Evolutionary conservation across 192 early-diverging fungal species (phyloP).

Genomic region (Linnemannia hyalina): DNA sequence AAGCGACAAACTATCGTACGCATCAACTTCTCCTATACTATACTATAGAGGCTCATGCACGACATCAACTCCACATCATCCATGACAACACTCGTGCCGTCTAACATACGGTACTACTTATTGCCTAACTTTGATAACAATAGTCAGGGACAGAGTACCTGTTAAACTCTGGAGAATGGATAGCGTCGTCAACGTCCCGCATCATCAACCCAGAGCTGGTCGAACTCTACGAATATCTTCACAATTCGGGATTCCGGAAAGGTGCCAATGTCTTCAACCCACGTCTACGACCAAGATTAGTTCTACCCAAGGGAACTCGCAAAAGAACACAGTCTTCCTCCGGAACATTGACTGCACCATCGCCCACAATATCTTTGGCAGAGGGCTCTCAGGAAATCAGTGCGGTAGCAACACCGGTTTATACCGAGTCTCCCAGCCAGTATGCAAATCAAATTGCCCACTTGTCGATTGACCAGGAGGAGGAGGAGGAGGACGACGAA

Average conservation of each 20-base stretch:
- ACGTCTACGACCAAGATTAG: background rate
- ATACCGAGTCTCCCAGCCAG: background rate
- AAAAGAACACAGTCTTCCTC: conserved; percentile 19
- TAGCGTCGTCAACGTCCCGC: conserved; percentile 32
- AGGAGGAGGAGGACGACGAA: background rate
- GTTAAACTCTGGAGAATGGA: conserved; percentile 33
- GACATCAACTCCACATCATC: background rate
- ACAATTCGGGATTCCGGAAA: conserved; percentile 36
- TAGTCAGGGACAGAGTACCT: conserved; percentile 48
- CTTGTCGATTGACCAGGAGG: background rate
- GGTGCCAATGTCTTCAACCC: conserved; percentile 15
- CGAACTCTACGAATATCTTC: conserved; percentile 52
- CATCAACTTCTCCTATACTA: background rate
- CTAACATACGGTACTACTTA: background rate
- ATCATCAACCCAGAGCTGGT: conserved; percentile 44
- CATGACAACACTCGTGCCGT: background rate
- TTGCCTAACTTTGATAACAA: background rate
- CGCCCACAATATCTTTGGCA: background rate
- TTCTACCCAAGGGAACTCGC: conserved; percentile 3
- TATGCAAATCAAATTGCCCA: background rate
- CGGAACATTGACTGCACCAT: background rate
- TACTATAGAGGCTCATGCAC: background rate
- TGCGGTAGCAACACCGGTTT: background rate
- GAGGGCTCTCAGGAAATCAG: background rate
- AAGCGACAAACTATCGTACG: conserved; percentile 34